phyloP scores from a whole-genome alignment of 2,329 filamentous ascomycete species.

The Beauveria asiatica region DNA sequence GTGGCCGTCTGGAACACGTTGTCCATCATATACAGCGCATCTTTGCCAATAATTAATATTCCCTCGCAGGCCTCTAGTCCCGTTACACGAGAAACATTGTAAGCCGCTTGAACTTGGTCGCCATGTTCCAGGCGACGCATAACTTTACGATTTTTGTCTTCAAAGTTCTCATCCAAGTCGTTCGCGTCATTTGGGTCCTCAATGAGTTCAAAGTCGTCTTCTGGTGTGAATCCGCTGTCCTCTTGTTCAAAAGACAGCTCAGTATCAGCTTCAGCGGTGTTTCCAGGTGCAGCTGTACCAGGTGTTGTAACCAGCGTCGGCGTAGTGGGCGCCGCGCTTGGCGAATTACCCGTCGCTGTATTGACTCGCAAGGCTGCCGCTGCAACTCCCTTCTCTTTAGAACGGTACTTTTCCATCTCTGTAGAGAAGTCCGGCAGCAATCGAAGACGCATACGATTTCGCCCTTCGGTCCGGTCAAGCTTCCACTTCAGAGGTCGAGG shows the following conservation, averaged over 20 bases:
- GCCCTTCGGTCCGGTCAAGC: constrained; percentile 88
- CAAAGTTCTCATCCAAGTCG: constrained; percentile 67
- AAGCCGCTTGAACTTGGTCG: constrained; percentile 86
- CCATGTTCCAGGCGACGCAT: constrained; percentile 88
- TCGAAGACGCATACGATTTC: constrained; percentile 87
- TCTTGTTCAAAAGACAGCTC: constrained; percentile 15
- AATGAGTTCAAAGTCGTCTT: constrained; percentile 93
- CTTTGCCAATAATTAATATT: constrained; percentile 85
- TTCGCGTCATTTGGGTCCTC: constrained; percentile 83
- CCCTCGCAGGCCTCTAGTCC: constrained; percentile 92
- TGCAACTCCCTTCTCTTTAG: constrained; percentile 61
- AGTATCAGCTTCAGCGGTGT: neutral
- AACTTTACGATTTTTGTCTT: constrained; percentile 97
- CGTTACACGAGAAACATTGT: constrained; percentile 90
- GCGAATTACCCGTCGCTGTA: constrained; percentile 15
- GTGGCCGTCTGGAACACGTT: constrained; percentile 93
- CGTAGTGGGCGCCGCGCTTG: neutral
- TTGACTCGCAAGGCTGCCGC: constrained; percentile 29
- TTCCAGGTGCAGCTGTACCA: neutral
- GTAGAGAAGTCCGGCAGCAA: constrained; percentile 69
- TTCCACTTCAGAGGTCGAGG: constrained; percentile 68
- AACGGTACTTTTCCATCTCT: constrained; percentile 67
- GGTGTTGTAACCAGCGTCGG: constrained; percentile 4
- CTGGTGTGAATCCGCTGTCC: constrained; percentile 37
- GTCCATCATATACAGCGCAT: constrained; percentile 88